Conservation (phyloP, 2,329 filamentous ascomycete species). For the Aspergillus pseudoterreus region DNA sequence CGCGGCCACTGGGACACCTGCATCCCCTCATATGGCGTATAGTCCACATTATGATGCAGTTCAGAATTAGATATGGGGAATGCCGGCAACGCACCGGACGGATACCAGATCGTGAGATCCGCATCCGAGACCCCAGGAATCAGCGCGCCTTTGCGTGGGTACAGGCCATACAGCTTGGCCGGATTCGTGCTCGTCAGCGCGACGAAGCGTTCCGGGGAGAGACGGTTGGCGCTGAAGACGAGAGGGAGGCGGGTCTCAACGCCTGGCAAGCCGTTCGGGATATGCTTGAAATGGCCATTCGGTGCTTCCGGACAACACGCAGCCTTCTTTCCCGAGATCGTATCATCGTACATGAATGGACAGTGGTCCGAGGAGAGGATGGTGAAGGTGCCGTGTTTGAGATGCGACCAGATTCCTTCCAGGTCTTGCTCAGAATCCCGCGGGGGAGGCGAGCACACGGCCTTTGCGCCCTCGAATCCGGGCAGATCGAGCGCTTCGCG, state of each 20-base stretch:
- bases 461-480: conserved; percentile 48
- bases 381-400: conserved; percentile 54
- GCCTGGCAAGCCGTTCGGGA: conserved; percentile 44
- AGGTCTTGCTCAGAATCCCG: conserved; percentile 46
- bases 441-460: conserved; percentile 52
- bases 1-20: conserved; percentile 31
- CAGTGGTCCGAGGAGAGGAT: conserved; percentile 38
- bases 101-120: conserved; percentile 45
- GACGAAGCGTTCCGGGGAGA: conserved; percentile 30
- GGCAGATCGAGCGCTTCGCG: conserved; percentile 43
- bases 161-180: conserved; percentile 43
- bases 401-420: conserved; percentile 50
- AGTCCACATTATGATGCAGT: conserved; percentile 36
- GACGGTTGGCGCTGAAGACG: conserved; percentile 20
- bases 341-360: conserved; percentile 1
- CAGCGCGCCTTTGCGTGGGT: conserved; percentile 37
- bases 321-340: conserved; percentile 13
- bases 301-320: conserved; percentile 15
- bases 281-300: conserved; percentile 30
- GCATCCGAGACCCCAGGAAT: conserved; percentile 41
- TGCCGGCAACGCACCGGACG: conserved; percentile 11
- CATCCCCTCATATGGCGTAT: conserved; percentile 35
- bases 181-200: conserved; percentile 43
- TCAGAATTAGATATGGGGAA: conserved; percentile 31
- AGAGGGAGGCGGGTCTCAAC: conserved; percentile 43